phyloP scores from a whole-genome alignment of 768 basidiomycete genomes.

The Crucibulum laeve region DNA sequence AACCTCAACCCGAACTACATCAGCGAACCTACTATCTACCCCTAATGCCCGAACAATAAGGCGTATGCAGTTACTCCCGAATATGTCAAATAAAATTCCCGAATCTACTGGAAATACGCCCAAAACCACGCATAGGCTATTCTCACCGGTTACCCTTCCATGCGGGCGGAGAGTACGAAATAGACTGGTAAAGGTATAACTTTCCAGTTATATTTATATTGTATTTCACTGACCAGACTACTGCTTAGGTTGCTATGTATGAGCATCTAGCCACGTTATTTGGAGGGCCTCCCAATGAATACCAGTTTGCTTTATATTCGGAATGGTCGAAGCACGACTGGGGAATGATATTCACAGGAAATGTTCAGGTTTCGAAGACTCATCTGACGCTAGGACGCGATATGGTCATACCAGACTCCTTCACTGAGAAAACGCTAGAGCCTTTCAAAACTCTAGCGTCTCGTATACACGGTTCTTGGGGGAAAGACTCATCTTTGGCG shows the following conservation, averaged over 20 bases:
- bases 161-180: no score
- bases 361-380: slow-evolving; percentile 59
- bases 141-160: no score
- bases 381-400: slow-evolving; percentile 76
- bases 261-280: slow-evolving; percentile 67
- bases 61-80: no score
- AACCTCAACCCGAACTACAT: no score
- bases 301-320: slow-evolving; percentile 63
- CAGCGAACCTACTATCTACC: no score
- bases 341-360: slow-evolving; percentile 90
- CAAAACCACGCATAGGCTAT: no score
- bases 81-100: no score
- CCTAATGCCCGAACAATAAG: no score
- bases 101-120: no score
- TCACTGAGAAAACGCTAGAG: slow-evolving; percentile 37
- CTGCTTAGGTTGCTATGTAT: slow-evolving; percentile 91
- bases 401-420: slow-evolving; percentile 46
- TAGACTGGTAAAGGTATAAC: no score
- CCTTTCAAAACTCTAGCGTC: slow-evolving; percentile 49
- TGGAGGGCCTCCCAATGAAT: slow-evolving; percentile 69
- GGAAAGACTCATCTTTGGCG: slow-evolving; percentile 34
- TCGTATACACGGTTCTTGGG: slow-evolving; percentile 38
- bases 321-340: slow-evolving; percentile 74
- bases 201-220: no score
- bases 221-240: no score